Base-by-base conservation (phyloP, 257 asterid genomes). In the Haberlea rhodopensis region DNA sequence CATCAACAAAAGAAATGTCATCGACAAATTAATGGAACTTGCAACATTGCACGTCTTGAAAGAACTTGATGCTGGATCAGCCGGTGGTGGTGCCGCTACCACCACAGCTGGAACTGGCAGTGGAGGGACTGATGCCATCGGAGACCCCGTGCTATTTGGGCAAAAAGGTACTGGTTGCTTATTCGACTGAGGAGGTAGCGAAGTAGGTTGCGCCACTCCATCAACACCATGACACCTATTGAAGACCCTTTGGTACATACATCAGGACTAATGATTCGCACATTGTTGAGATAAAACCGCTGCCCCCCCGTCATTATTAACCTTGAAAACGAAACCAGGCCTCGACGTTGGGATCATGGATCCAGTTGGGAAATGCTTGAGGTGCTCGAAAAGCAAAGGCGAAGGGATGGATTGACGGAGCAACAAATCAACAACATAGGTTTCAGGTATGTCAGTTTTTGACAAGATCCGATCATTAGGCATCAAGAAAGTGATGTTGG, bases 281-380 rank as follows among this genome's bases (percentile, higher is more conserved):
- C n/a, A n/a, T n/a, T n/a, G n/a, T n/a, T n/a, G n/a, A n/a, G n/a
- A n/a, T n/a, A n/a, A n/a, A n/a, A n/a, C n/a, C n/a, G n/a, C n/a
- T n/a, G n/a, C n/a, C n/a, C n/a, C n/a, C n/a, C n/a, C n/a, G n/a
- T n/a, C n/a, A n/a, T n/a, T n/a, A n/a, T n/a, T n/a, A n/a, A n/a
- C n/a, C n/a, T n/a, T n/a, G 25, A 85, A 81, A 53, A 81, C 26
- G 60, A 73, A 66, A 0, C 78, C 82, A 5, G 88, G 88, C 56
- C 66, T 66, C 0, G 95, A 87, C 3, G 92, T 60, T 5, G 96
- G 97, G 73, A 90, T 13, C 53, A 78, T 19, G 53, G 96, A 80
- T 2, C 90, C 92, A 0, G 88, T 71, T 0, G 96, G 95, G 46
- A 90, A 74, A 73, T 65, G 87, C 9, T 69, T 27, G 8, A 89